These are phyloP conservation scores for Amaranthus palmeri DNA, from an alignment of 148 eudicot genomes.

Conservation along the genomic window DNA sequence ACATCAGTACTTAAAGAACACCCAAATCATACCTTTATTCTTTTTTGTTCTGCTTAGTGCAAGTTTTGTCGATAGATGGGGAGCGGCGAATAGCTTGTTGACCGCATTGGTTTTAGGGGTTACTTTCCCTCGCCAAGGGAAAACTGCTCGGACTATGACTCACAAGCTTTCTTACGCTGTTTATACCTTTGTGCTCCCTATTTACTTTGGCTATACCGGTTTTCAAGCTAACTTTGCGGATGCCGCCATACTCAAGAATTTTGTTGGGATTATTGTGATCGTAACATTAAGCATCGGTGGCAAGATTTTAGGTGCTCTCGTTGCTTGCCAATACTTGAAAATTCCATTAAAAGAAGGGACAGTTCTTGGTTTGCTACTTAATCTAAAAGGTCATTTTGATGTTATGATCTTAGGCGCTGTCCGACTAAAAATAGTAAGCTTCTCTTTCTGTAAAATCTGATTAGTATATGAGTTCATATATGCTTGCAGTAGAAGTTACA, in stretches of 20 bases:
- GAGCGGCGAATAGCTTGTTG: slow-evolving; percentile 65
- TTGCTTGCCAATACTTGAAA: slow-evolving; percentile 55
- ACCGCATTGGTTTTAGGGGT: slow-evolving; percentile 67
- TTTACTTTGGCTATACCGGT: slow-evolving; percentile 84
- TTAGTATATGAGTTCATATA: no score
- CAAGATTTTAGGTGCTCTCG: slow-evolving; percentile 70
- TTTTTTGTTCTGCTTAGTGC: slow-evolving; percentile 56
- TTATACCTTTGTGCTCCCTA: slow-evolving; percentile 69
- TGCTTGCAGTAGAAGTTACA: no score
- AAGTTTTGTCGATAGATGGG: slow-evolving; percentile 62
- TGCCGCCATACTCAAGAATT: slow-evolving; percentile 19
- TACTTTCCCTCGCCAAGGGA: slow-evolving; percentile 77
- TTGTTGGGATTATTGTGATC: slow-evolving; percentile 33
- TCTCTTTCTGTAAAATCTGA: not conserved
- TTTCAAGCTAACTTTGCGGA: slow-evolving; percentile 56
- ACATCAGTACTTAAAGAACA: slow-evolving; percentile 55
- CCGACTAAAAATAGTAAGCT: slow-evolving; percentile 43
- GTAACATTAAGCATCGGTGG: slow-evolving; percentile 65
- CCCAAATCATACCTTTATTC: slow-evolving; percentile 51
- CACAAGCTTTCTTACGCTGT: slow-evolving; percentile 66
- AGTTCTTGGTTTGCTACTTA: slow-evolving; percentile 67
- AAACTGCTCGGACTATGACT: slow-evolving; percentile 69
- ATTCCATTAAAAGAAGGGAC: slow-evolving; percentile 72
- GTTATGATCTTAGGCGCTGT: slow-evolving; percentile 48
- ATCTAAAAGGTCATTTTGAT: slow-evolving; percentile 87